Evolutionary conservation across 345 rosid genomes (phyloP).

Genomic region (Populus euphratica): DNA sequence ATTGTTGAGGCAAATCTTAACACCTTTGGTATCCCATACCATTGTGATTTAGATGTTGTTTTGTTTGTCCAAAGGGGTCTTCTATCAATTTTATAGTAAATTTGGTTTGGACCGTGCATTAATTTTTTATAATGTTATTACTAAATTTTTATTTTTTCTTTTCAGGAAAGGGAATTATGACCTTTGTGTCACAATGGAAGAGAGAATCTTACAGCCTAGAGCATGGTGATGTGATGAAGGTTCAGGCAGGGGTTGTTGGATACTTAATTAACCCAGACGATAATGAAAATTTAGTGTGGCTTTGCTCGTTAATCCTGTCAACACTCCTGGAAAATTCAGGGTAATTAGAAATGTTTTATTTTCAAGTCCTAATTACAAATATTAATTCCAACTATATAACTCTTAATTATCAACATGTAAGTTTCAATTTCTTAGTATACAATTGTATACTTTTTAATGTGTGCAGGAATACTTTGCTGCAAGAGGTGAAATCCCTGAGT

Average conservation of each 20-base stretch:
- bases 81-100: not conserved
- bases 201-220: constrained; percentile 33
- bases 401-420: not conserved
- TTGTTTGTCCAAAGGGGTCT: constrained; percentile 34
- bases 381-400: not conserved
- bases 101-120: too few relatives aligned
- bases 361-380: not conserved
- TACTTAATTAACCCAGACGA: constrained; percentile 29
- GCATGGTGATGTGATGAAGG: constrained; percentile 37
- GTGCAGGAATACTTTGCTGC: constrained; percentile 23
- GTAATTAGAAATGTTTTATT: not conserved
- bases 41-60: constrained; percentile 37
- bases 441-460: too few relatives aligned
- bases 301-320: constrained; percentile 29
- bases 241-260: constrained; percentile 31
- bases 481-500: constrained; percentile 8
- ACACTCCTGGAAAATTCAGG: constrained; percentile 35
- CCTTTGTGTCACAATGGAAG: constrained; percentile 23
- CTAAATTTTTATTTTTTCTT: not conserved
- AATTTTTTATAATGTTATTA: too few relatives aligned
- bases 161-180: constrained; percentile 35
- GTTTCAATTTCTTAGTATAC: not conserved
- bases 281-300: constrained; percentile 27
- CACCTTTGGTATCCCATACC: constrained; percentile 45
- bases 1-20: constrained; percentile 36